Evolutionary conservation across 352 stramenopile species (phyloP).

Genomic region (Globisporangium cederbergense): DNA sequence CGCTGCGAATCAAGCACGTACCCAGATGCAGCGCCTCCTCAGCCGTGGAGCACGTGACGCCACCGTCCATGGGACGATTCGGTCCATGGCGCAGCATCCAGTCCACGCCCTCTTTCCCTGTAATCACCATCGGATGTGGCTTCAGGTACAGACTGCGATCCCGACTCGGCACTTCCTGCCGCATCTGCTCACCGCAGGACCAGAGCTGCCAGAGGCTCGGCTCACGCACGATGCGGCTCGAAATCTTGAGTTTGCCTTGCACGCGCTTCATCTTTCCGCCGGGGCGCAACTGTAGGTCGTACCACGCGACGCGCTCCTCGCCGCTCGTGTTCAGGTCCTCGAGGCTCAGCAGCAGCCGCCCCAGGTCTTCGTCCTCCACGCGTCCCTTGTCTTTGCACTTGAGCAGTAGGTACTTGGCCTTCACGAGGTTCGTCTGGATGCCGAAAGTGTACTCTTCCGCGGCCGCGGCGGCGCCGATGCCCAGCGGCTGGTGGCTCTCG

Average conservation of each 20-base stretch:
- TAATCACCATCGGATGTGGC: constrained; percentile 72
- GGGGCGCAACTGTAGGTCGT: constrained; percentile 77
- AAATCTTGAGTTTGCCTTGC: constrained; percentile 79
- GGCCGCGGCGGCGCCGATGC: constrained; percentile 75
- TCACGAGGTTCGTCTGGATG: constrained; percentile 66
- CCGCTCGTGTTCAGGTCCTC: constrained; percentile 84
- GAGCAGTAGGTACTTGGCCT: constrained; percentile 79
- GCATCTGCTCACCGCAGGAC: constrained; percentile 82
- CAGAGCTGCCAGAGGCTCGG: constrained; percentile 83
- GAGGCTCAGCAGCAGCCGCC: constrained; percentile 69
- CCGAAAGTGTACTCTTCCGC: constrained; percentile 87
- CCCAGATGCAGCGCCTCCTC: constrained; percentile 81
- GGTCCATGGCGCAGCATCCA: constrained; percentile 86
- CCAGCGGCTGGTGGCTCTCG: constrained; percentile 82
- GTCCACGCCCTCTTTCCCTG: constrained; percentile 72
- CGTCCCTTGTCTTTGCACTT: constrained; percentile 89
- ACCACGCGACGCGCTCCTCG: constrained; percentile 80
- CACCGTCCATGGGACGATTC: constrained; percentile 82
- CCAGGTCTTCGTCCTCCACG: constrained; percentile 79
- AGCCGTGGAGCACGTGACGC: constrained; percentile 78
- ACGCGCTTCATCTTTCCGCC: constrained; percentile 85
- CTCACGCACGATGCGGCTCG: constrained; percentile 81
- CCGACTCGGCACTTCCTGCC: constrained; percentile 56
- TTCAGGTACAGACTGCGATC: constrained; percentile 86
- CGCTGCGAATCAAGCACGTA: constrained; percentile 61